Base-by-base conservation (phyloP, 2,329 filamentous ascomycete genomes). In the Helminthosporium solani region DNA sequence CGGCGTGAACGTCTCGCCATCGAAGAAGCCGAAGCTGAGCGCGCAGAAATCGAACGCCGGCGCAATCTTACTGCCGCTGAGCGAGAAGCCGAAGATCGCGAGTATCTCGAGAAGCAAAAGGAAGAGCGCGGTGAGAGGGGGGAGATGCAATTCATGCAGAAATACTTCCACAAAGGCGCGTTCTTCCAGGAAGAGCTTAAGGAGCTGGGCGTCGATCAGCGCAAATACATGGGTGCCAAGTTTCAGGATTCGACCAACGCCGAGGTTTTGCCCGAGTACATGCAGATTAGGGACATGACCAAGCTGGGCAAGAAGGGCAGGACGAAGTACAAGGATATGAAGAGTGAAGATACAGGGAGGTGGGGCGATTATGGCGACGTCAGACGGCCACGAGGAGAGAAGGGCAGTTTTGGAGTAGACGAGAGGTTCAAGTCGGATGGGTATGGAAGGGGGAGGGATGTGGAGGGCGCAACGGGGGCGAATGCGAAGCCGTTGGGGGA, bases 121-220 rank as follows among this genome's bases (percentile, higher is more conserved):
- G 87, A 87, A 52, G 90, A 95, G 53, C 75, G 77, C 19, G 88
- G 88, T 60, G 50, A 77, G 40, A 85, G 86, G 50, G 90, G 90
- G 42, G 87, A 92, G 72, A 89, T 94, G 78, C 81, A 81, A 2
- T 96, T 84, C 69, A 89, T 97, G 87, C 91, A 96, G 66, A 90
- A 91, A 67, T 99, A 97, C 74, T 91, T 89, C 71, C 94, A 99
- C 78, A 92, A 91, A 73, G 94, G 94, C 39, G 94, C 94, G 14
- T 99, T 97, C 75, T 97, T 89, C 76, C 87, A 87, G 56, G 89
- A 91, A 42, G 88, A 95, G 59, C 79, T 85, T 41, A 83, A 85
- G 57, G 83, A 83, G 14, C 83, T 88, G 52, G 88, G 89, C 1
- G 75, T 96, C 36, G 84, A 88, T 53, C 81, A 85, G 64, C 79